phyloP scores from a whole-genome alignment of 2,329 filamentous ascomycete genomes.

The Calonectria hawksworthii region DNA sequence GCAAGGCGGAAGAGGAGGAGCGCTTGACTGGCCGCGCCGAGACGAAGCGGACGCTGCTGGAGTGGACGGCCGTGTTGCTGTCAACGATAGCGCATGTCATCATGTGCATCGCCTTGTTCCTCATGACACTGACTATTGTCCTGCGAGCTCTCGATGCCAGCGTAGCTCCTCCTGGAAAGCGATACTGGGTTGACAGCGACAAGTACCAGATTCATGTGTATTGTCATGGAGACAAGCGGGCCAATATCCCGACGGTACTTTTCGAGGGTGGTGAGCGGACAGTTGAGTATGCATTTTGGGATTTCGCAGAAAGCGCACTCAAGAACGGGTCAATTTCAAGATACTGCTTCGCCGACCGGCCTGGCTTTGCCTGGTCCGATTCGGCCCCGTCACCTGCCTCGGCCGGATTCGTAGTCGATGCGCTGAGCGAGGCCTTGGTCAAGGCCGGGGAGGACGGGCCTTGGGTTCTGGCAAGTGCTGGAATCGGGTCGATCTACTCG shows the following conservation, averaged over 20 bases:
- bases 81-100: conserved; percentile 80
- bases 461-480: conserved; percentile 89
- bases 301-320: conserved; percentile 82
- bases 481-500: conserved; percentile 89
- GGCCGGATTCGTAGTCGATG: conserved; percentile 92
- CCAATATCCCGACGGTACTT: conserved; percentile 80
- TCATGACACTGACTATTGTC: conserved; percentile 85
- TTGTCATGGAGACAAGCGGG: conserved; percentile 79
- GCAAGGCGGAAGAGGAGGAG: conserved; percentile 93
- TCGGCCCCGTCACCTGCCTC: conserved; percentile 94
- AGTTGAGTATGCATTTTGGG: conserved; percentile 83
- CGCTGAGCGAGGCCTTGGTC: conserved; percentile 87
- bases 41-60: conserved; percentile 82
- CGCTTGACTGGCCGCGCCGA: conserved; percentile 91
- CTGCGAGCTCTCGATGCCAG: conserved; percentile 85
- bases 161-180: conserved; percentile 79
- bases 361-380: conserved; percentile 89
- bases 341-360: conserved; percentile 96
- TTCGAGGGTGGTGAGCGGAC: conserved; percentile 87
- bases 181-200: conserved; percentile 84
- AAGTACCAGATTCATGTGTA: conserved; percentile 91
- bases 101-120: conserved; percentile 76
- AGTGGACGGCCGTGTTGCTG: conserved; percentile 86
- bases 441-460: conserved; percentile 86
- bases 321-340: conserved; percentile 85